Conservation (phyloP, 2,329 filamentous ascomycete species). For the Nemania bipapillata region DNA sequence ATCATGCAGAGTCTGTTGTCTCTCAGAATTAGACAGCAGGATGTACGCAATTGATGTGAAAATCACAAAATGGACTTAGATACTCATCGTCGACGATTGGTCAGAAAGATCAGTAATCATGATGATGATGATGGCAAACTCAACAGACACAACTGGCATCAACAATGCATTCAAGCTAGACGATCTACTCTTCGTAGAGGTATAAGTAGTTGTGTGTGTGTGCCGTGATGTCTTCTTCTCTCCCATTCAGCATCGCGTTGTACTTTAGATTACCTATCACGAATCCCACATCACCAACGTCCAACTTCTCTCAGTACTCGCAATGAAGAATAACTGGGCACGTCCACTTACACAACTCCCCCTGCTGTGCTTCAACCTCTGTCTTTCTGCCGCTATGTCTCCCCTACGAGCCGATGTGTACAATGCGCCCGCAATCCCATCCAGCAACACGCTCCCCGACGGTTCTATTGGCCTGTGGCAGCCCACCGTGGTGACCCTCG, state of each 20-base stretch:
- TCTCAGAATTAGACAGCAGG: not conserved
- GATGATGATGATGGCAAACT: not conserved
- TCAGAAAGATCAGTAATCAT: slow-evolving; percentile 4
- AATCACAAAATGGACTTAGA: not conserved
- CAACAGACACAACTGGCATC: not conserved
- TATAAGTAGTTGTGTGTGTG: not conserved
- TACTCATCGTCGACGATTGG: not conserved
- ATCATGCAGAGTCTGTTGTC: not conserved
- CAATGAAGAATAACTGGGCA: not conserved
- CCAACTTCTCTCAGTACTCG: not conserved
- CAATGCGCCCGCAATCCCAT: slow-evolving; percentile 19
- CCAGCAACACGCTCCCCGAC: slow-evolving; percentile 28
- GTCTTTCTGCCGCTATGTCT: not conserved
- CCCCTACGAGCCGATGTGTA: slow-evolving; percentile 30
- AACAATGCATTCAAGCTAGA: not conserved
- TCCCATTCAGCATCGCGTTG: not conserved
- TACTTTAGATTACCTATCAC: not conserved
- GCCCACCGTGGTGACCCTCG: slow-evolving; percentile 32
- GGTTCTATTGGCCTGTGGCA: slow-evolving; percentile 31
- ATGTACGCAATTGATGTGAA: not conserved
- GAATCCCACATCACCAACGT: not conserved
- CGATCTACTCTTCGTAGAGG: not conserved
- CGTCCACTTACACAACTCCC: not conserved
- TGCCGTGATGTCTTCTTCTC: not conserved
- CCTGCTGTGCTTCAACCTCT: not conserved